phyloP scores from a whole-genome alignment of 169 alveolate genomes.

The Plasmodium gonderi region DNA sequence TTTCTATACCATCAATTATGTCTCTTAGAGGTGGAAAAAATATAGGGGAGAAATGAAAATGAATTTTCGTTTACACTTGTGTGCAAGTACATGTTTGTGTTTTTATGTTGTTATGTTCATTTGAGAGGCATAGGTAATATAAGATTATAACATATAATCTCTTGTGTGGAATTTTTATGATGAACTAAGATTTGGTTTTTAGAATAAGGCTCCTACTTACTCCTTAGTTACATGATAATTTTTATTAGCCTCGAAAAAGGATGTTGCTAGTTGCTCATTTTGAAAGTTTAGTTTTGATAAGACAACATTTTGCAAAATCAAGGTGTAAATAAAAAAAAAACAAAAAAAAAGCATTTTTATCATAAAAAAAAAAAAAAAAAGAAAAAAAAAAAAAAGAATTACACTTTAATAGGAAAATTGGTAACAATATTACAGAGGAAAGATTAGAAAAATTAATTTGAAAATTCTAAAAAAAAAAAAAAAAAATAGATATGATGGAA shows the following conservation, averaged over 20 bases:
- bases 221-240: constrained; percentile 42
- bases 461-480: not conserved
- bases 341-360: constrained; percentile 40
- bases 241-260: constrained; percentile 47
- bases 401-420: constrained; percentile 4
- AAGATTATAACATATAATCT: too few relatives aligned
- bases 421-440: not conserved
- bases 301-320: constrained; percentile 46
- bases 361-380: constrained; percentile 11
- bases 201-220: not conserved
- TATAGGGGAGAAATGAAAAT: not conserved
- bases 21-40: constrained; percentile 26
- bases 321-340: constrained; percentile 23
- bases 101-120: not conserved
- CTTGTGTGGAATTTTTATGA: too few relatives aligned
- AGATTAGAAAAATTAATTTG: not conserved
- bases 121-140: too few relatives aligned
- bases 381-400: not conserved
- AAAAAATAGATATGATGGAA: not conserved
- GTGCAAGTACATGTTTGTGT: not conserved
- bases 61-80: not conserved
- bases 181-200: not conserved
- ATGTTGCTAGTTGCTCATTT: constrained; percentile 49
- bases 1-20: constrained; percentile 57
- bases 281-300: constrained; percentile 56